These are phyloP conservation scores for Eremothecium coryli DNA, from an alignment of 1,139 yeast genomes.

Conservation along the genomic window DNA sequence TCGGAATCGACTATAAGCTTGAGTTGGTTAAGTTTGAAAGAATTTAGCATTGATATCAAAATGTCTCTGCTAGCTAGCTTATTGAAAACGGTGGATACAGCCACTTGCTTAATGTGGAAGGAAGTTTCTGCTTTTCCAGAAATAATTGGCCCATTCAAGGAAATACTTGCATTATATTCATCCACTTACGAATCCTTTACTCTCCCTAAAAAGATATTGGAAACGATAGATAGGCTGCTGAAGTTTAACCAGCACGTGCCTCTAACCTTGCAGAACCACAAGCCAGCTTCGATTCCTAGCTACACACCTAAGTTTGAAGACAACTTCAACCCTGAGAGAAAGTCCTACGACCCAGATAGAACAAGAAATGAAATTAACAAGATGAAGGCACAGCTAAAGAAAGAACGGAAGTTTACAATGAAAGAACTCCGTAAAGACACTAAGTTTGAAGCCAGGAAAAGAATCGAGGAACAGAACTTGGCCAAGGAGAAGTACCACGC, in stretches of 20 bases:
- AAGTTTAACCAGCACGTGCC: slow-evolving; percentile 58
- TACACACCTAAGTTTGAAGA: slow-evolving; percentile 90
- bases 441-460: slow-evolving; percentile 78
- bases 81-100: slow-evolving; percentile 25
- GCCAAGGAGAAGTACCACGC: slow-evolving; percentile 74
- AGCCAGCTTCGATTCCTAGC: slow-evolving; percentile 75
- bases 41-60: slow-evolving; percentile 23
- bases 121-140: slow-evolving; percentile 59
- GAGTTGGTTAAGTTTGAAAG: slow-evolving; percentile 19
- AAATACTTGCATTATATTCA: slow-evolving; percentile 18
- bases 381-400: slow-evolving; percentile 76
- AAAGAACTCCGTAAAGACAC: slow-evolving; percentile 88
- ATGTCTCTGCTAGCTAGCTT: slow-evolving; percentile 30
- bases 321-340: slow-evolving; percentile 90
- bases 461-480: slow-evolving; percentile 65
- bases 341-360: slow-evolving; percentile 76
- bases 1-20: slow-evolving; percentile 14
- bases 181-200: slow-evolving; percentile 20
- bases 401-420: slow-evolving; percentile 80
- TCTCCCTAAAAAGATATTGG: slow-evolving; percentile 27
- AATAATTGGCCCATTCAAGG: slow-evolving; percentile 26
- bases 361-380: slow-evolving; percentile 76
- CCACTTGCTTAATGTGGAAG: slow-evolving; percentile 44
- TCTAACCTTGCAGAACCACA: slow-evolving; percentile 76
- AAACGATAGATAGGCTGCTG: slow-evolving; percentile 41